phyloP scores from a whole-genome alignment of 2,329 filamentous ascomycete species.

The Stagonosporopsis rhizophila region DNA sequence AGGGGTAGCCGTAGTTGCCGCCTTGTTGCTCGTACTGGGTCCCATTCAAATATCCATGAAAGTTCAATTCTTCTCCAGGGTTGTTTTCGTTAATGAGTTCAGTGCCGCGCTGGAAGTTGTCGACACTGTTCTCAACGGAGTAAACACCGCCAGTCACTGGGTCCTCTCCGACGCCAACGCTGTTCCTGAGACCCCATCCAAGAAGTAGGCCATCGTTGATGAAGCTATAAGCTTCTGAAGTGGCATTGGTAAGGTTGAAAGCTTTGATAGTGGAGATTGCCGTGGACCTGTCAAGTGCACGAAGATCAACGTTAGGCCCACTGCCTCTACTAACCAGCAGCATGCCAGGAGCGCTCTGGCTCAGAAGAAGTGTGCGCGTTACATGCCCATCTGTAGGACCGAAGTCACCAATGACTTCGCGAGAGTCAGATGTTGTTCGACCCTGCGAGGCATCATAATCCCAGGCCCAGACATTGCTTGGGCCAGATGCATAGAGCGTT shows the following conservation, averaged over 20 bases:
- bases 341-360: constrained; percentile 60
- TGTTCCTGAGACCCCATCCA: constrained; percentile 76
- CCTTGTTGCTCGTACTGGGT: constrained; percentile 53
- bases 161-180: constrained; percentile 73
- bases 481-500: constrained; percentile 63
- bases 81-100: constrained; percentile 72
- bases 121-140: constrained; percentile 73
- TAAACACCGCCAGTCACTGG: constrained; percentile 59
- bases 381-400: constrained; percentile 63
- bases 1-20: constrained; percentile 73
- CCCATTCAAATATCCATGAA: constrained; percentile 68
- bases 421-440: constrained; percentile 55
- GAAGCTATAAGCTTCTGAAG: constrained; percentile 53
- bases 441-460: constrained; percentile 64
- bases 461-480: constrained; percentile 68
- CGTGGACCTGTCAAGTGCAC: constrained; percentile 58
- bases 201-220: constrained; percentile 59
- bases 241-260: constrained; percentile 59
- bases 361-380: constrained; percentile 71
- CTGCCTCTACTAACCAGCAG: constrained; percentile 73
- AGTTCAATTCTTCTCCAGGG: constrained; percentile 77
- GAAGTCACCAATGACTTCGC: constrained; percentile 69
- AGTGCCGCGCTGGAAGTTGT: constrained; percentile 65
- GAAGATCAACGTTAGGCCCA: constrained; percentile 66
- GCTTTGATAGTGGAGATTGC: constrained; percentile 74